Evolutionary conservation across 345 rosid species (phyloP), one percentile per base, ranked within the genome.

Genomic region (Euclidium syriacum): DNA sequence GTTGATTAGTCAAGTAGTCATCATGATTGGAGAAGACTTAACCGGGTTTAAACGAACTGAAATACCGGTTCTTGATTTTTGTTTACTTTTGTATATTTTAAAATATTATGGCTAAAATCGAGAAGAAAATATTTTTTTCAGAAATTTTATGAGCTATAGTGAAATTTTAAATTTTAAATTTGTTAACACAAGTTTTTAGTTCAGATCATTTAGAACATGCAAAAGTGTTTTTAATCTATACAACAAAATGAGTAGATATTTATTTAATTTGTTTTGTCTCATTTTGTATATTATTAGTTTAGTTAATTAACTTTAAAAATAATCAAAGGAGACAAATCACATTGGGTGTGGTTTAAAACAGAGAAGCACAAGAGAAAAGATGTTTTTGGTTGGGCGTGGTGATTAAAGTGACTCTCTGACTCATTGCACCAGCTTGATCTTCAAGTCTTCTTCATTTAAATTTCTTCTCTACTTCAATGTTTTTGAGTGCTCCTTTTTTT

Each of bases 381-480:
- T 65, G 72, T 75, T 60, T 59, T 60, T 59, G 70, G 63, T 60
- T 65, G 74, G 77, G 74, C 71, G 54, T 73, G 75, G 54, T 73
- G 75, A 59, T 40, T 32, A 64, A 52, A 65, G 69, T 43, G 59
- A 43, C 29, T 41, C 40, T 36, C 57, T 49, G 65, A 69, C 61
- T 61, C 69, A 17, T 34, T 49, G 42, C 52, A 62, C 50, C 59
- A 53, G 62, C 41, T 58, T 49, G 26, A 67, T 73, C n/a, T 59
- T 52, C 36, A 76, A 58, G 57, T 63, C 68, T 27, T 55, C 39
- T 72, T 62, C 73, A 51, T 54, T 72, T 24, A 36, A 50, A 32
- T 48, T 19, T 18, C 22, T 48, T 64, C 49, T 53, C 64, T 32
- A 65, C 15, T 56, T 69, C n/a, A 68, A 38, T 64, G 64, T 41